A percentile compares a stretch with the other conserved stretches of the same genome.
Conservation (phyloP, 352 stramenopile genomes). For the Phytopythium cucurbitacearum region DNA sequence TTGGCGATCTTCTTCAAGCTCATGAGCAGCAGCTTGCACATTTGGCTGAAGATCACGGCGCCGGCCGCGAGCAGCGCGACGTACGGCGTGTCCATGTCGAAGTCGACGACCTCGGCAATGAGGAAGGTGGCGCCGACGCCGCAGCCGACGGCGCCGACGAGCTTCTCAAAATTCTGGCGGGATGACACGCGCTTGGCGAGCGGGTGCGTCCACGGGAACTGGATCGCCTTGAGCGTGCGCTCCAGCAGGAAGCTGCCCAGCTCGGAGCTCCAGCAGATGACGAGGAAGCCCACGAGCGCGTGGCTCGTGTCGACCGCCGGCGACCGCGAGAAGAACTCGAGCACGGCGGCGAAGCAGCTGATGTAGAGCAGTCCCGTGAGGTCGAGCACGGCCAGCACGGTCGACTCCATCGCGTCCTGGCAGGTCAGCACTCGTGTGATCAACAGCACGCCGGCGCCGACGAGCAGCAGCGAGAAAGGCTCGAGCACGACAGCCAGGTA, state of each 20-base stretch:
- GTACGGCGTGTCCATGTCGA: constrained; percentile 24
- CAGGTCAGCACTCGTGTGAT: constrained; percentile 44
- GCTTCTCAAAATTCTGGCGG: constrained; percentile 55
- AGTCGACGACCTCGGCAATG: constrained; percentile 24
- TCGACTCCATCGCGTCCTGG: constrained; percentile 60
- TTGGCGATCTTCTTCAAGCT: constrained; percentile 63
- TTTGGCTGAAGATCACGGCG: constrained; percentile 38
- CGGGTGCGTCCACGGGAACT: constrained; percentile 57
- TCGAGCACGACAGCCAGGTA: constrained; percentile 42
- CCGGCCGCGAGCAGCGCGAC: constrained; percentile 25
- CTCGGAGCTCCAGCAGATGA: constrained; percentile 54
- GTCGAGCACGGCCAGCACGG: constrained; percentile 52
- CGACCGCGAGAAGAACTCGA: constrained; percentile 47
- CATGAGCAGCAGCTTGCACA: constrained; percentile 53
- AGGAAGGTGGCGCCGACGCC: constrained; percentile 29
- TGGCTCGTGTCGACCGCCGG: constrained; percentile 14
- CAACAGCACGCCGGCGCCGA: constrained; percentile 35
- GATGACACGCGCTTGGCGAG: constrained; percentile 43
- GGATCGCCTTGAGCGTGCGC: constrained; percentile 33
- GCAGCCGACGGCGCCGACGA: constrained; percentile 38
- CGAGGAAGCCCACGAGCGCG: constrained; percentile 41
- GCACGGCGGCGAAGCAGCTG: constrained; percentile 30
- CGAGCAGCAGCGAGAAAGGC: constrained; percentile 47
- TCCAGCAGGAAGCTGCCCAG: constrained; percentile 47
- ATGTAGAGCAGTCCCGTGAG: constrained; percentile 47